Base-by-base conservation (phyloP, 2,329 filamentous ascomycete genomes). In the Nothophoma quercina region DNA sequence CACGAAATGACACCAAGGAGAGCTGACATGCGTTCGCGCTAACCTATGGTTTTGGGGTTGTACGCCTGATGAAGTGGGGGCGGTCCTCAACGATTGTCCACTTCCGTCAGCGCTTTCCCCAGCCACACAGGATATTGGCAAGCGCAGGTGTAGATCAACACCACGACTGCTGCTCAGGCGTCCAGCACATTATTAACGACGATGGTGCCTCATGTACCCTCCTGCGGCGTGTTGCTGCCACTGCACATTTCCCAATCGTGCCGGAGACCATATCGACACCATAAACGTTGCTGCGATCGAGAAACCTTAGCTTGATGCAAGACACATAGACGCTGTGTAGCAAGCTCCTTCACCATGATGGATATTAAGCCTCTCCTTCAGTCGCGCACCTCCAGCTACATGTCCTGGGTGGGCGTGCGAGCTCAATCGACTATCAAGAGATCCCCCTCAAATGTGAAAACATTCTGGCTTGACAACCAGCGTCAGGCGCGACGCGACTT, bases 401-500 rank as follows among this genome's bases (percentile, higher is more conserved):
- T 29, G 15, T 43, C 43, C 2, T 47, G 43, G 50, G 26, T 47
- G 5, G 26, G 42, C 15, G 25, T 25, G 8, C 43, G 36, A 6
- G 36, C 43, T 2, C 42, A 46, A 42, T 47, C 42, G 5, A 18
- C 29, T 5, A 9, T 47, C 12, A 42, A 47, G 12, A 23, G 42
- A 10, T 47, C 42, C 1, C 36, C 38, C 1, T 33, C 36, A 5
- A 53, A 9, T 5, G 22, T 53, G 3, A 53, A 53, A 16, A 29
- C 43, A 15, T 16, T 28, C 32, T 53, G 43, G 50, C 38, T 47
- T 3, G 19, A 32, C 4, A 42, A 32, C 21, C 43, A 47, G 2
- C 43, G 22, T 10, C 42, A 53, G 25, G 43, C 38, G 1, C 8
- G 43, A 7, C n/a, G 19, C 16, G 50, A 53, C 18, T 43, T 53